These are phyloP conservation scores for Cupressus sempervirens DNA, from an alignment of 75 land plant genomes.

Conservation along the genomic window DNA sequence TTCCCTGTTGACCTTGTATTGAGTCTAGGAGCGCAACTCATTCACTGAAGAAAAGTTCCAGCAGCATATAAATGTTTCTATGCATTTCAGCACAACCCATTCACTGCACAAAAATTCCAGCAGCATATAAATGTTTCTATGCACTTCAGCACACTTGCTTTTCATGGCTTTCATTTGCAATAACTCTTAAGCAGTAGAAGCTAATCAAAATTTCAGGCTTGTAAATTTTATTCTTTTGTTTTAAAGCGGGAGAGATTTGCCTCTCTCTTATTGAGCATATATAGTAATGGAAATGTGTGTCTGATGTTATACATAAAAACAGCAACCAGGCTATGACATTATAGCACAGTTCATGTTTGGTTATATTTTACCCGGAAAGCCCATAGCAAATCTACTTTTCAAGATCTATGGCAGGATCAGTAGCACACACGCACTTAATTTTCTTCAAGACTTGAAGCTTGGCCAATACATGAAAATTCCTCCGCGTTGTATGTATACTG, in stretches of 20 bases:
- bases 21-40: background rate
- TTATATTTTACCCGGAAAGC: conserved; percentile 74
- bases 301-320: conserved; percentile 13
- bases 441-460: conserved; percentile 84
- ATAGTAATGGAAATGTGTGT: too few species aligned
- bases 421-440: conserved; percentile 75
- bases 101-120: background rate
- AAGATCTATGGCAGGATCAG: conserved; percentile 93
- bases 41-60: background rate
- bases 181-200: background rate
- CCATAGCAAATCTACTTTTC: conserved; percentile 86
- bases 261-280: background rate
- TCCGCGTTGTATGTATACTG: conserved; percentile 89
- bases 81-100: background rate
- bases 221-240: background rate
- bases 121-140: background rate
- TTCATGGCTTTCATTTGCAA: background rate
- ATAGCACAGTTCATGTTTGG: conserved; percentile 91
- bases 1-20: background rate
- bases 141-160: background rate
- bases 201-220: background rate
- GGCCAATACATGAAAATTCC: conserved; percentile 97
- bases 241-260: background rate
- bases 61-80: background rate
- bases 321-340: conserved; percentile 94